phyloP scores from a whole-genome alignment of 2,329 filamentous ascomycete genomes.

The Truncatella angustata region DNA sequence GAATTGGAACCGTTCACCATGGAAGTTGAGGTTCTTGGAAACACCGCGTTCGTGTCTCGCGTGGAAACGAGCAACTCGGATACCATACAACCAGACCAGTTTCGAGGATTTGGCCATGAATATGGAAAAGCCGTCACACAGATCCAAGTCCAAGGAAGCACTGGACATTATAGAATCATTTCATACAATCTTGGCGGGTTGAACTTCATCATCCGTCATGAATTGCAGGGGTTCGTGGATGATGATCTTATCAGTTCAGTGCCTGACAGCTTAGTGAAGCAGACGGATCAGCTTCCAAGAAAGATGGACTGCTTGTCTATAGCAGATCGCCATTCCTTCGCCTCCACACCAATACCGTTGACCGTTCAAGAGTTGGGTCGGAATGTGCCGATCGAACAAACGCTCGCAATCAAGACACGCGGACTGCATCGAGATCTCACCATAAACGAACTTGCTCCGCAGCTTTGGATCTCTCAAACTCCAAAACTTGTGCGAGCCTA shows the following conservation, averaged over 20 bases:
- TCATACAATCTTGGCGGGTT: background rate
- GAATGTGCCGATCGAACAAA: background rate
- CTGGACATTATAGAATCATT: background rate
- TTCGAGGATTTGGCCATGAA: background rate
- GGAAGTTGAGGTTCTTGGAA: background rate
- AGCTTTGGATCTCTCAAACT: background rate
- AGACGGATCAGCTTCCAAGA: too few relatives aligned
- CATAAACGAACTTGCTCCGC: background rate
- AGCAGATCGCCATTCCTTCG: too few relatives aligned
- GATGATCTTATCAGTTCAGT: too few relatives aligned
- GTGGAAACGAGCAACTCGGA: background rate
- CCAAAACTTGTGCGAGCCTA: background rate
- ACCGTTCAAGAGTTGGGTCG: background rate
- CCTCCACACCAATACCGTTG: too few relatives aligned
- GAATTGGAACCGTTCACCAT: background rate
- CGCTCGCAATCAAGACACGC: background rate
- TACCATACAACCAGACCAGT: background rate
- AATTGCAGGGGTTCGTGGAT: background rate
- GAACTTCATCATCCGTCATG: background rate
- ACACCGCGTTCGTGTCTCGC: background rate
- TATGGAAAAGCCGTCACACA: background rate
- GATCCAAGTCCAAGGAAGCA: background rate
- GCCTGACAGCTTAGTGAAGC: too few relatives aligned
- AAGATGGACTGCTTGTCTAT: too few relatives aligned
- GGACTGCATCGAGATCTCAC: background rate